These are phyloP conservation scores for Candida dajiaensis DNA, from an alignment of 805 yeast genomes.

Conservation along the genomic window DNA sequence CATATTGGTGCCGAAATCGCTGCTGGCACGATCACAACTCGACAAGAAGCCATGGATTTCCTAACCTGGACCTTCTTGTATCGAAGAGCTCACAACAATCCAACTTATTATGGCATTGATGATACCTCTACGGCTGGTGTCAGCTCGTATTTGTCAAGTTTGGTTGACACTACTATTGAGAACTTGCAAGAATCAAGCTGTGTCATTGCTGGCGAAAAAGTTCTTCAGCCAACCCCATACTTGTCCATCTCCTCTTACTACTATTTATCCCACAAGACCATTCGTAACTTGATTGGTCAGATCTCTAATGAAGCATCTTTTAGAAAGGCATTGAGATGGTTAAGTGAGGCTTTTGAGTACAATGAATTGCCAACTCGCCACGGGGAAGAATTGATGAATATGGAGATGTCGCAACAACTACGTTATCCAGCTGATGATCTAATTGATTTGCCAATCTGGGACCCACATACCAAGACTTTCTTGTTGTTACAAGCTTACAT, in stretches of 20 bases:
- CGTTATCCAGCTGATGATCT: constrained; percentile 71
- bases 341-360: constrained; percentile 83
- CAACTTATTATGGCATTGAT: constrained; percentile 83
- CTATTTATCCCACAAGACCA: constrained; percentile 86
- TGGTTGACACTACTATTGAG: constrained; percentile 64
- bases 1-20: constrained; percentile 96
- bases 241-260: constrained; percentile 85
- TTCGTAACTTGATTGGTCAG: constrained; percentile 58
- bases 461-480: constrained; percentile 79
- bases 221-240: constrained; percentile 65
- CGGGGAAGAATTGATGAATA: constrained; percentile 63
- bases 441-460: constrained; percentile 61
- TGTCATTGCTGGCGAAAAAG: constrained; percentile 43
- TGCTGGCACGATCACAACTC: constrained; percentile 86
- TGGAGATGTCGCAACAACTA: constrained; percentile 67
- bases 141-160: constrained; percentile 57
- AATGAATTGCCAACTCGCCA: constrained; percentile 71
- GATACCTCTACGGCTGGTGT: constrained; percentile 78
- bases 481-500: constrained; percentile 85
- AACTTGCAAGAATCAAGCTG: constrained; percentile 72
- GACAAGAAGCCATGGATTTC: constrained; percentile 95
- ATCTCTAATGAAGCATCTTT: constrained; percentile 41
- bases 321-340: constrained; percentile 82
- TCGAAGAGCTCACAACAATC: constrained; percentile 90
- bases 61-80: constrained; percentile 90